Evolutionary conservation across 2,329 filamentous ascomycete genomes (phyloP).

Genomic region (Atkinsonella texensis): DNA sequence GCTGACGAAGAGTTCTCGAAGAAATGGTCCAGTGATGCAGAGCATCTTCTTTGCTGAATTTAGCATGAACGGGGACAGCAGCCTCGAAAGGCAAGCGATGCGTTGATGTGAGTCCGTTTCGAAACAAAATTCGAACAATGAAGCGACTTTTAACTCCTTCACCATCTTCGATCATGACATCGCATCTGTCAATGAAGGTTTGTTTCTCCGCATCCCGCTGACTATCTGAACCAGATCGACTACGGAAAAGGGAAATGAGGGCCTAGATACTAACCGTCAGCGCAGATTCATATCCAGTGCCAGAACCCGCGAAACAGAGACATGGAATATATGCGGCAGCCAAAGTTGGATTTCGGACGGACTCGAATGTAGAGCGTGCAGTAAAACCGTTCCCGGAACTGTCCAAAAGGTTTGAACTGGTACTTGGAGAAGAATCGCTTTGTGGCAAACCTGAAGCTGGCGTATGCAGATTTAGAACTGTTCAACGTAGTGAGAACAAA

Average conservation of each 20-base stretch:
- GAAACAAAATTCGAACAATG: constrained; percentile 60
- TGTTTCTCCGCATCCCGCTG: constrained; percentile 49
- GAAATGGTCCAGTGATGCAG: constrained; percentile 62
- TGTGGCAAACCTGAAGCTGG: constrained; percentile 55
- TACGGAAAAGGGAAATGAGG: constrained; percentile 63
- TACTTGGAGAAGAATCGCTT: constrained; percentile 63
- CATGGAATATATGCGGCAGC: too few relatives aligned
- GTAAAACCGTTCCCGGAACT: constrained; percentile 50
- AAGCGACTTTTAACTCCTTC: constrained; percentile 61
- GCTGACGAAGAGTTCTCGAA: constrained; percentile 56
- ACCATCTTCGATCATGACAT: constrained; percentile 62
- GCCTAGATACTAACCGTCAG: constrained; percentile 28
- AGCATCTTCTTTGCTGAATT: constrained; percentile 56
- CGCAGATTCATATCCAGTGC: background rate
- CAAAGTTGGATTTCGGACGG: constrained; percentile 8
- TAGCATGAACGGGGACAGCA: constrained; percentile 61
- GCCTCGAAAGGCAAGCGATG: constrained; percentile 67
- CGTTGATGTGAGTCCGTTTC: constrained; percentile 66
- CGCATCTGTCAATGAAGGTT: constrained; percentile 60
- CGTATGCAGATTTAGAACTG: constrained; percentile 69
- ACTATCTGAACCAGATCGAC: constrained; percentile 46
- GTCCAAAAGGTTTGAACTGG: constrained; percentile 44
- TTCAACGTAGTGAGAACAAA: constrained; percentile 66
- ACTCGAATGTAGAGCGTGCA: constrained; percentile 66
- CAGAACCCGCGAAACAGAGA: background rate